Evolutionary conservation across 2,329 filamentous ascomycete species (phyloP).

Genomic region (Apiospora sp.): DNA sequence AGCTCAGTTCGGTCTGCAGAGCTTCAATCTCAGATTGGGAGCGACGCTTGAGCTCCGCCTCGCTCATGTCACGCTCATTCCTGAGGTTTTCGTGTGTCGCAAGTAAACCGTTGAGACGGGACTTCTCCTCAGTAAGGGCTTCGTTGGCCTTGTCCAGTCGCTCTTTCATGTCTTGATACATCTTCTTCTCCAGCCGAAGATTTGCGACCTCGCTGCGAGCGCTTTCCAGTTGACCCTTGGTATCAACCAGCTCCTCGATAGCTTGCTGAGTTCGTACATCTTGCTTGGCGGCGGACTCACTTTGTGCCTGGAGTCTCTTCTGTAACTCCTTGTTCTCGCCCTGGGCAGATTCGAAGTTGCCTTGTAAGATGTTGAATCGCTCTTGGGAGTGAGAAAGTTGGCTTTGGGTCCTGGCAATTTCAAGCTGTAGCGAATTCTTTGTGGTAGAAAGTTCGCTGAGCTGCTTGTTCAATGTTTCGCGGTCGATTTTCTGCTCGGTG

Average conservation of each 20-base stretch:
- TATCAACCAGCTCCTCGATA: slow-evolving; percentile 90
- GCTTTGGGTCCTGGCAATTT: slow-evolving; percentile 80
- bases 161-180: slow-evolving; percentile 94
- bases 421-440: slow-evolving; percentile 82
- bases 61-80: slow-evolving; percentile 88
- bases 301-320: slow-evolving; percentile 78
- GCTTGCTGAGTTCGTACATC: slow-evolving; percentile 91
- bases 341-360: slow-evolving; percentile 85
- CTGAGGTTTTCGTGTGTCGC: slow-evolving; percentile 86
- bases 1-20: slow-evolving; percentile 79
- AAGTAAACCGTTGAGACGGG: slow-evolving; percentile 82
- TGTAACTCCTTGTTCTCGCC: slow-evolving; percentile 87
- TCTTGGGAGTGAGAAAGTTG: slow-evolving; percentile 84
- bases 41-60: slow-evolving; percentile 82
- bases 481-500: slow-evolving; percentile 83
- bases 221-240: slow-evolving; percentile 81
- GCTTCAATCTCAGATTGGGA: slow-evolving; percentile 80
- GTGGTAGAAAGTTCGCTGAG: slow-evolving; percentile 82
- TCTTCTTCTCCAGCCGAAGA: slow-evolving; percentile 90
- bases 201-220: slow-evolving; percentile 91
- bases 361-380: slow-evolving; percentile 87
- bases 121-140: slow-evolving; percentile 81
- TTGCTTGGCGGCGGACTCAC: slow-evolving; percentile 86
- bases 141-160: slow-evolving; percentile 90
- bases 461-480: slow-evolving; percentile 84